Evolutionary conservation across 1,284 basidiomycete species (phyloP).

Genomic region (Ceratobasidium sp.): DNA sequence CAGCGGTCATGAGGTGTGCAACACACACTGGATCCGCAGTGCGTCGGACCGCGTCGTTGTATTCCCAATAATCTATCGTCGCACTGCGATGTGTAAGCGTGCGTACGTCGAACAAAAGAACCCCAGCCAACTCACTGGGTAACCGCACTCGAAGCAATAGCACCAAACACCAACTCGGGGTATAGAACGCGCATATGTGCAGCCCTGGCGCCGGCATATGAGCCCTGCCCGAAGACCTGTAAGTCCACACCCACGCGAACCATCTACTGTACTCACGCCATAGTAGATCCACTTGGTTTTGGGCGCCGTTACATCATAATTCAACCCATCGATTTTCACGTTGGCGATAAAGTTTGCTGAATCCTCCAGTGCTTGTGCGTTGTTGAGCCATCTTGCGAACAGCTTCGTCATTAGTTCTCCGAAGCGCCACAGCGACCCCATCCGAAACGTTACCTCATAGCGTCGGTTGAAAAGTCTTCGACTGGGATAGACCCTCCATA

Average conservation of each 20-base stretch:
- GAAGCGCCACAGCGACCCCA: slow-evolving; percentile 18
- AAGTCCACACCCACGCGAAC: not conserved
- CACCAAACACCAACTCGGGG: slow-evolving; percentile 89
- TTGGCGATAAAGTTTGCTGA: slow-evolving; percentile 89
- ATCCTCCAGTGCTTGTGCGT: slow-evolving; percentile 90
- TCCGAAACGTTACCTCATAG: slow-evolving; percentile 63
- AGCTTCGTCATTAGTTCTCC: slow-evolving; percentile 7
- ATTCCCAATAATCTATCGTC: slow-evolving; percentile 78
- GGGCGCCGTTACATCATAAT: slow-evolving; percentile 73
- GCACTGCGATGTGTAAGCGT: slow-evolving; percentile 59
- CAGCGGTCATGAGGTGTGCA: slow-evolving; percentile 70
- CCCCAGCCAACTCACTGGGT: slow-evolving; percentile 32
- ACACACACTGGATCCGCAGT: slow-evolving; percentile 80
- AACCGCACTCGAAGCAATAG: slow-evolving; percentile 85
- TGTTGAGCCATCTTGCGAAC: slow-evolving; percentile 78
- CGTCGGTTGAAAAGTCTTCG: slow-evolving; percentile 80
- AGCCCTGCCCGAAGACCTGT: slow-evolving; percentile 63
- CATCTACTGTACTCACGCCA: slow-evolving; percentile 65
- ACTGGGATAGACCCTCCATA: slow-evolving; percentile 80
- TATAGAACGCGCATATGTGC: slow-evolving; percentile 92
- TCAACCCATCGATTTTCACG: slow-evolving; percentile 72
- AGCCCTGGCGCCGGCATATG: slow-evolving; percentile 92
- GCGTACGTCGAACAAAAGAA: slow-evolving; percentile 1
- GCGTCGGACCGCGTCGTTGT: slow-evolving; percentile 85
- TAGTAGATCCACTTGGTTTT: slow-evolving; percentile 93